A percentile compares a stretch with the other conserved stretches of the same genome.
Evolutionary conservation across 495 filamentous ascomycete species (phyloP).

Genomic region (Tuber calosporum): DNA sequence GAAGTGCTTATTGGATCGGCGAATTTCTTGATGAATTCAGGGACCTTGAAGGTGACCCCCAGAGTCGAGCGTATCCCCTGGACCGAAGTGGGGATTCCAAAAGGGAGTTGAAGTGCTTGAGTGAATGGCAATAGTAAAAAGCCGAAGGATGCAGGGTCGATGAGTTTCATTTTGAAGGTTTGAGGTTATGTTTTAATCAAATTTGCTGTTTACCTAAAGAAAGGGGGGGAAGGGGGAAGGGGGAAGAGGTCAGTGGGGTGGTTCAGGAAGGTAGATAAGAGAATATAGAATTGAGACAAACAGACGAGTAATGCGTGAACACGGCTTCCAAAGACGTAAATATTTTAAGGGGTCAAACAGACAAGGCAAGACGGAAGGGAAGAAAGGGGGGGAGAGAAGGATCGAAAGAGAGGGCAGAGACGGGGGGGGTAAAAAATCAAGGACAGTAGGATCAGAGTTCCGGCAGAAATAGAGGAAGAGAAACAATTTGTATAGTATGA

Average conservation of each 20-base stretch:
- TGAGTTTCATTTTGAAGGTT: conserved; percentile 3
- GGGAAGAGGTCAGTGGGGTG: not conserved
- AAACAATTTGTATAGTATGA: not conserved
- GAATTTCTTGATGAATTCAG: conserved; percentile 36
- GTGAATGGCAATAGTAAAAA: not conserved
- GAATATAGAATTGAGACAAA: not conserved
- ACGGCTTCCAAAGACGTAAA: not conserved
- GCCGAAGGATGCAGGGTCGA: not conserved
- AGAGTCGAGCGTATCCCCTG: not conserved
- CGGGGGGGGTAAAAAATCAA: not conserved
- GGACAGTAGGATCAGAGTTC: not conserved
- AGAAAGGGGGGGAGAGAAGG: not conserved
- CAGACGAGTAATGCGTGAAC: conserved; percentile 2
- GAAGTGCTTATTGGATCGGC: conserved; percentile 36
- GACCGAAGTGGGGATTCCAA: not conserved
- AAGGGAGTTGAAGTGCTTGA: not conserved
- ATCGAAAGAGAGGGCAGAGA: not conserved
- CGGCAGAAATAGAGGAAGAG: not conserved
- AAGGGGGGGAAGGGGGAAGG: not conserved
- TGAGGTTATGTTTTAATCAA: not conserved
- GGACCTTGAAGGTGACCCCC: conserved; percentile 27
- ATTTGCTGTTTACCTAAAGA: not conserved
- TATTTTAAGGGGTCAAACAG: not conserved
- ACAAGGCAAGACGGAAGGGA: not conserved
- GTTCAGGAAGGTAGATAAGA: not conserved